These are phyloP conservation scores for Teunomyces kruisii DNA, from an alignment of 805 yeast genomes.

Conservation along the genomic window DNA sequence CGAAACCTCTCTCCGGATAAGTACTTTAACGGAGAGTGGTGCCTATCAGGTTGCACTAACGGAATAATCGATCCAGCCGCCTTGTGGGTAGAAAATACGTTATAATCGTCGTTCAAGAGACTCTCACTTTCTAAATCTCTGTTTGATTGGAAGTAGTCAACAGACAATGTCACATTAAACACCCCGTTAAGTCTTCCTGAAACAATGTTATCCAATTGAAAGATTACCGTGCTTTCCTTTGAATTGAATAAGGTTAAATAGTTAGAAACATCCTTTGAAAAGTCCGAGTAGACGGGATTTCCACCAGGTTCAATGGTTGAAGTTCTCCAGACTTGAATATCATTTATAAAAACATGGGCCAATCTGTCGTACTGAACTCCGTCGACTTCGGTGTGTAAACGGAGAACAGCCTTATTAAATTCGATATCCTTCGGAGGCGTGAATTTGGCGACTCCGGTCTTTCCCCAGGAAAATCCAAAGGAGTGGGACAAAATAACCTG, in stretches of 20 bases:
- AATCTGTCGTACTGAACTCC: slow-evolving; percentile 68
- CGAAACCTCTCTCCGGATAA: slow-evolving; percentile 39
- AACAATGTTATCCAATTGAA: slow-evolving; percentile 66
- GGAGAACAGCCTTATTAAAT: slow-evolving; percentile 54
- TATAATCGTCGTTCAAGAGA: background rate
- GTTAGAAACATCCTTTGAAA: slow-evolving; percentile 63
- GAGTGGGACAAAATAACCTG: slow-evolving; percentile 43
- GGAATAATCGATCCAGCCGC: slow-evolving; percentile 43
- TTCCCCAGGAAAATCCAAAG: slow-evolving; percentile 64
- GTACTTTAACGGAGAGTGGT: slow-evolving; percentile 40
- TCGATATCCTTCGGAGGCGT: slow-evolving; percentile 39
- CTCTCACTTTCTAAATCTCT: background rate
- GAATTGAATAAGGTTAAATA: slow-evolving; percentile 51
- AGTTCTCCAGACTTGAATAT: slow-evolving; percentile 78
- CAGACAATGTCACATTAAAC: slow-evolving; percentile 53
- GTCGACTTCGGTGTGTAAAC: slow-evolving; percentile 50
- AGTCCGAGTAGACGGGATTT: slow-evolving; percentile 42
- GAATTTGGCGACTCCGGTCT: slow-evolving; percentile 45
- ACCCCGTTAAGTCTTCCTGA: slow-evolving; percentile 58
- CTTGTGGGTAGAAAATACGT: slow-evolving; percentile 27
- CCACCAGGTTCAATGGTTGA: slow-evolving; percentile 68
- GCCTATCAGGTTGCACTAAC: slow-evolving; percentile 22
- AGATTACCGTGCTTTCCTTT: slow-evolving; percentile 35
- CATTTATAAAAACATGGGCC: slow-evolving; percentile 61
- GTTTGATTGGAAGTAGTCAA: slow-evolving; percentile 48